A percentile compares a stretch with the other conserved stretches of the same genome.
phyloP scores from a whole-genome alignment of 2,329 filamentous ascomycete genomes.

The Metarhizium album region DNA sequence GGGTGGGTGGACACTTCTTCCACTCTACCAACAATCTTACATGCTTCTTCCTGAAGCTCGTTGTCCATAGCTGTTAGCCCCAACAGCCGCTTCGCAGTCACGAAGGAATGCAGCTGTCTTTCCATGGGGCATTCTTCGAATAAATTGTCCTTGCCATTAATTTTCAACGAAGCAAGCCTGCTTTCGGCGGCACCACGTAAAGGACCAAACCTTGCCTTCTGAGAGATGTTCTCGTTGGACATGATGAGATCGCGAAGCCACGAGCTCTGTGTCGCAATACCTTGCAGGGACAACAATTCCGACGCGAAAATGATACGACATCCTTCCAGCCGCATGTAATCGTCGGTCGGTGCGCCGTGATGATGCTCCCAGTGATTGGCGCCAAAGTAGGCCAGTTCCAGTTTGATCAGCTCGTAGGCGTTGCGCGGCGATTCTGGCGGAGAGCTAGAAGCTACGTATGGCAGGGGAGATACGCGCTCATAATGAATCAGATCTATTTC shows the following conservation, averaged over 20 bases:
- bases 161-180: conserved; percentile 36
- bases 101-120: conserved; percentile 41
- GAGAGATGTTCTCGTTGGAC: conserved; percentile 30
- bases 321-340: conserved; percentile 46
- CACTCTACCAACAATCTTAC: conserved; percentile 44
- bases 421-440: conserved; percentile 38
- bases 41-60: conserved; percentile 50
- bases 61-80: conserved; percentile 49
- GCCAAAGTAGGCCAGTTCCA: conserved; percentile 44
- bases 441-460: conserved; percentile 37
- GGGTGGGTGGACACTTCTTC: conserved; percentile 40
- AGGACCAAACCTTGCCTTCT: conserved; percentile 37
- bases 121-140: conserved; percentile 48
- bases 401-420: conserved; percentile 51
- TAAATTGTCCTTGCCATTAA: conserved; percentile 47
- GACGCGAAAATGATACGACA: conserved; percentile 46
- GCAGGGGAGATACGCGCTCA: conserved; percentile 46
- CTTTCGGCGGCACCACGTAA: conserved; percentile 35
- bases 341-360: conserved; percentile 33
- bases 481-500: conserved; percentile 51
- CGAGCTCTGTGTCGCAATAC: conserved; percentile 26
- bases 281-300: conserved; percentile 34
- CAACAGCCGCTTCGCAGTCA: conserved; percentile 37
- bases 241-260: conserved; percentile 53
- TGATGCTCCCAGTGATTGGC: conserved; percentile 32